Conservation (phyloP, 176 grass and related monocot genomes). For the Pontederia crassipes region DNA sequence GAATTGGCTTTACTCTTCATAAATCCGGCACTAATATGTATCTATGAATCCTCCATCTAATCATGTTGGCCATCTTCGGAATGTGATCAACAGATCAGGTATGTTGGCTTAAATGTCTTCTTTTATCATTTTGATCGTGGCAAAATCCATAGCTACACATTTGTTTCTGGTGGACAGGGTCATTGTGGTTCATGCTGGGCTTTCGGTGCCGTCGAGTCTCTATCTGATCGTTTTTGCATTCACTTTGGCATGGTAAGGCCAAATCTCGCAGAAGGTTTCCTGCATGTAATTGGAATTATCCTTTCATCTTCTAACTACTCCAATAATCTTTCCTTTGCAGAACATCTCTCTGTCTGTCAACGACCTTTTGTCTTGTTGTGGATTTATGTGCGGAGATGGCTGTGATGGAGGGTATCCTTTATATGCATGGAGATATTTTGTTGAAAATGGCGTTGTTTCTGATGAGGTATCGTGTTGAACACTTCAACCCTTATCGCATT, state of each 20-base stretch:
- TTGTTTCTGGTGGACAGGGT: conserved; percentile 40
- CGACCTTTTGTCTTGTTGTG: conserved; percentile 83
- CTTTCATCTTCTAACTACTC: not conserved
- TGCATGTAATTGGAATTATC: not conserved
- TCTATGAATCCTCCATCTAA: no score
- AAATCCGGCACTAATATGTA: not conserved
- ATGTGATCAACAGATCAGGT: conserved; percentile 66
- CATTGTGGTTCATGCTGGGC: conserved; percentile 96
- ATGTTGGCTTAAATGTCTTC: conserved; percentile 20
- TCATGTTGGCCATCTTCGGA: not conserved
- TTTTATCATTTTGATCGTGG: not conserved
- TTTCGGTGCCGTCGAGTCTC: conserved; percentile 80
- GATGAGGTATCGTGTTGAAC: conserved; percentile 45
- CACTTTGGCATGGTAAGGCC: conserved; percentile 43
- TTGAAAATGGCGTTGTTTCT: conserved; percentile 80
- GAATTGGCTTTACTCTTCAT: conserved; percentile 5
- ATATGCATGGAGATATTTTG: conserved; percentile 71
- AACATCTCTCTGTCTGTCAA: conserved; percentile 80
- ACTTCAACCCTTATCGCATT: not conserved
- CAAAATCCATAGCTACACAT: not conserved
- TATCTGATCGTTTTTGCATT: conserved; percentile 92
- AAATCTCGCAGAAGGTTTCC: not conserved
- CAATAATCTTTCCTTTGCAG: conserved; percentile 26
- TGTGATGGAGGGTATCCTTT: conserved; percentile 96
- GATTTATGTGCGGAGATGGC: conserved; percentile 90